Evolutionary conservation across 2,329 filamentous ascomycete genomes (phyloP).

Genomic region (Apiospora aurea): DNA sequence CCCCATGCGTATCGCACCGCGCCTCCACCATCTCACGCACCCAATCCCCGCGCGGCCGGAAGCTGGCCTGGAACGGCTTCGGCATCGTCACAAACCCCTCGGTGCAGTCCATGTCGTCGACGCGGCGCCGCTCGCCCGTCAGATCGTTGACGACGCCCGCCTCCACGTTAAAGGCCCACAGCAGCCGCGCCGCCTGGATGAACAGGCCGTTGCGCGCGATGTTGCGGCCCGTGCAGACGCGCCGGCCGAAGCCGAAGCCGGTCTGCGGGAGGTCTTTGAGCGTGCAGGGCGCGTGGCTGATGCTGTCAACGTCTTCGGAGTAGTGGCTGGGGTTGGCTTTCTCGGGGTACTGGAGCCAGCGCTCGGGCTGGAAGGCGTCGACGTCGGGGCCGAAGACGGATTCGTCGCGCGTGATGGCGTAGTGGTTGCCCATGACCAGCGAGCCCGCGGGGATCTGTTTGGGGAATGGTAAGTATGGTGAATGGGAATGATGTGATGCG

Average conservation of each 20-base stretch:
- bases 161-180: constrained; percentile 53
- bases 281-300: constrained; percentile 3
- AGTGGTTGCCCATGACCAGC: constrained; percentile 51
- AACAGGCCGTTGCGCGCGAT: constrained; percentile 56
- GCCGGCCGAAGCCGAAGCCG: constrained; percentile 57
- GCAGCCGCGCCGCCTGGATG: constrained; percentile 47
- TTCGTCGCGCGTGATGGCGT: constrained; percentile 46
- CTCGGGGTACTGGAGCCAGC: constrained; percentile 38
- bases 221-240: constrained; percentile 51
- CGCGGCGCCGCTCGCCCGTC: constrained; percentile 31
- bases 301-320: not conserved
- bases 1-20: constrained; percentile 29
- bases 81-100: constrained; percentile 39
- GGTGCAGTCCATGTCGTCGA: constrained; percentile 36
- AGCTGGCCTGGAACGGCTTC: constrained; percentile 38
- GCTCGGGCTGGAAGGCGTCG: constrained; percentile 42
- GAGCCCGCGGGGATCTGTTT: constrained; percentile 47
- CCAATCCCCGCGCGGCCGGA: constrained; percentile 40
- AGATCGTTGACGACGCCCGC: constrained; percentile 36
- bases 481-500: not conserved
- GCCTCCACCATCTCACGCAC: constrained; percentile 37
- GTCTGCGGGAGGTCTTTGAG: constrained; percentile 41
- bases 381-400: constrained; percentile 48
- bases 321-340: not conserved
- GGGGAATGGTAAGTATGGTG: not conserved